Base-by-base conservation (phyloP, 768 basidiomycete genomes). In the Termitomyces sp. region DNA sequence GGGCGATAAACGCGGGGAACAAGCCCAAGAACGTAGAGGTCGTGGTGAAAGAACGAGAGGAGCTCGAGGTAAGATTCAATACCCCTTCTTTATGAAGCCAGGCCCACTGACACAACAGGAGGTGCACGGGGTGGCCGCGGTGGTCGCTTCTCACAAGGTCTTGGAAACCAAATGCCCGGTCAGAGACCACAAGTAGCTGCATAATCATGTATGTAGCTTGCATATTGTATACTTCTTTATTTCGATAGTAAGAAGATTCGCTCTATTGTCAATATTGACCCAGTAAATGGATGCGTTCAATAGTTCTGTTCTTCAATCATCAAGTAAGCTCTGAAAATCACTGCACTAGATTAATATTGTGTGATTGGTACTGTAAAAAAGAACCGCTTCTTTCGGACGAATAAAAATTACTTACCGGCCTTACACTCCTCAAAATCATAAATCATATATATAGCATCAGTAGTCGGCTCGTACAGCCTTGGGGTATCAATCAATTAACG, bases 1-100 rank as follows among this genome's bases (percentile, higher is more conserved):
- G 70, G 87, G 86, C 31, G 90, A 91, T 67, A 92, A 92, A 73
- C 83, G 89, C 15, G 86, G 87, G 14, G 91, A 93, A 67, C 90
- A 91, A 69, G 78, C 86, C 11, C 87, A 88, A 70, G 91, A 92
- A 69, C 84, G 91, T 56, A 79, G 88, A 60, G 88, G 91, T 37
- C 86, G 89, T 42, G 87, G 87, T 20, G 90, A 92, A 62, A 78
- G 88, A 61, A 81, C 79, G 47, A 77, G 87, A 61, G 89, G 85
- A 52, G 69, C 80, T 48, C 82, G 87, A 66, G 88, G 88, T 86
- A 74, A 71, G 70, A 17, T 42, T 42, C 15, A 36, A 29, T 37
- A 6, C 34, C 12, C 40, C n/a, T 31, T 60, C 15, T 46, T 25
- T 29, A n/a, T 12, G 14, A 50, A 47, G 25, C 46, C 50, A 43